Percentiles rank a stretch among this genome's conserved stretches.
phyloP scores from a whole-genome alignment of 768 basidiomycete genomes.

The Phylloporus rhodoxanthus region DNA sequence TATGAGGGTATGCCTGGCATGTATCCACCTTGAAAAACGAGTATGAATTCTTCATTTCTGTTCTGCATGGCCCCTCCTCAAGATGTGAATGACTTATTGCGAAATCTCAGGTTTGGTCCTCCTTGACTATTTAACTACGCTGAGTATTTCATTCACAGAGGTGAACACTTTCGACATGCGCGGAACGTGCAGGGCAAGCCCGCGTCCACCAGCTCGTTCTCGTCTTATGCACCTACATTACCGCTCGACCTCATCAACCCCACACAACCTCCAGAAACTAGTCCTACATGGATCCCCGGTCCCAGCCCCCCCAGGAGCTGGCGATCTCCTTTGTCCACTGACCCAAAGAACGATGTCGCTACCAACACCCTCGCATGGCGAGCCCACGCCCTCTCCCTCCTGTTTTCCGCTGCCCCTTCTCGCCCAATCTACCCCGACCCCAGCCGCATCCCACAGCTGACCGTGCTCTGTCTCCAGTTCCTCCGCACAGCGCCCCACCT shows the following conservation, averaged over 20 bases:
- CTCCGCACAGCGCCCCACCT: conserved; percentile 45
- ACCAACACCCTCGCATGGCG: conserved; percentile 43
- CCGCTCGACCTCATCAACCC: conserved; percentile 38
- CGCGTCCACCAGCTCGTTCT: conserved; percentile 14
- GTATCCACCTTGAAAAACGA: conserved; percentile 27
- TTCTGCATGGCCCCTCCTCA: conserved; percentile 7
- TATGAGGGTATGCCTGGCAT: conserved; percentile 31
- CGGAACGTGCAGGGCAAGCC: conserved; percentile 44
- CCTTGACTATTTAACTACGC: background rate
- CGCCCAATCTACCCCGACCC: conserved; percentile 15
- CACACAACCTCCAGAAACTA: conserved; percentile 3
- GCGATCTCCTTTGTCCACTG: conserved; percentile 30
- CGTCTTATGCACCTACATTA: conserved; percentile 35
- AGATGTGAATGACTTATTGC: conserved; percentile 23
- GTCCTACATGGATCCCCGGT: conserved; percentile 34
- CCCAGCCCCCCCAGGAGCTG: conserved; percentile 57
- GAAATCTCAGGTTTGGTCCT: conserved; percentile 22
- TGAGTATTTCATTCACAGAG: conserved; percentile 34
- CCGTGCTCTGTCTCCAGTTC: conserved; percentile 50
- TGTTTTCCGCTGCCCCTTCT: conserved; percentile 30
- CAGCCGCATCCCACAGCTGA: conserved; percentile 42
- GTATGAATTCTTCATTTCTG: conserved; percentile 12
- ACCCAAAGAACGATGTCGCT: conserved; percentile 4
- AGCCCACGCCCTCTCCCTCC: conserved; percentile 47
- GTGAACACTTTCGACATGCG: conserved; percentile 63